Conservation (phyloP, 192 early-diverging fungal species). For the Backusella parvicylindrica region DNA sequence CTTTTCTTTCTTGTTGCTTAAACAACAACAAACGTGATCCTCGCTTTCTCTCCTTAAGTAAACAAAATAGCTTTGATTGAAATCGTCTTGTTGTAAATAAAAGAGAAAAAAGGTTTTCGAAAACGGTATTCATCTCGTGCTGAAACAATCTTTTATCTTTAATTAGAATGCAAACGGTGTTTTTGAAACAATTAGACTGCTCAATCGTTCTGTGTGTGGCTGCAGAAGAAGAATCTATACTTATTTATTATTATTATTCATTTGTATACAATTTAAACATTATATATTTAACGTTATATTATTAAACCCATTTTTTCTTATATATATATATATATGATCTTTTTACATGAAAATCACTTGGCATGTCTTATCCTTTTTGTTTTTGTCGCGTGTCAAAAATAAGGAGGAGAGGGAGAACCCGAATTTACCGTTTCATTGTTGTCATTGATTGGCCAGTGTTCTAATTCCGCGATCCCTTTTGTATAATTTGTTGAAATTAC, state of each 20-base stretch:
- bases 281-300: background rate
- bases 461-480: background rate
- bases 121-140: background rate
- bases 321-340: background rate
- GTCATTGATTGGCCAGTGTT: background rate
- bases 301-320: background rate
- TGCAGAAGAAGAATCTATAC: background rate
- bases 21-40: background rate
- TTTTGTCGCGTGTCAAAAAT: background rate
- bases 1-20: background rate
- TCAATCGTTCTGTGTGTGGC: background rate
- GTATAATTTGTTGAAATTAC: background rate
- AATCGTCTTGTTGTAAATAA: background rate
- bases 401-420: background rate
- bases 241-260: background rate
- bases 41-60: background rate
- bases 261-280: no score
- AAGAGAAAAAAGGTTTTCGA: background rate
- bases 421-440: background rate
- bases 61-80: background rate
- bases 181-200: constrained; percentile 1
- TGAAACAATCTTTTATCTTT: background rate
- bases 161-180: background rate
- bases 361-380: background rate
- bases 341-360: constrained; percentile 2